Evolutionary conservation across 805 yeast genomes (phyloP).

Genomic region (Candida insectorum): DNA sequence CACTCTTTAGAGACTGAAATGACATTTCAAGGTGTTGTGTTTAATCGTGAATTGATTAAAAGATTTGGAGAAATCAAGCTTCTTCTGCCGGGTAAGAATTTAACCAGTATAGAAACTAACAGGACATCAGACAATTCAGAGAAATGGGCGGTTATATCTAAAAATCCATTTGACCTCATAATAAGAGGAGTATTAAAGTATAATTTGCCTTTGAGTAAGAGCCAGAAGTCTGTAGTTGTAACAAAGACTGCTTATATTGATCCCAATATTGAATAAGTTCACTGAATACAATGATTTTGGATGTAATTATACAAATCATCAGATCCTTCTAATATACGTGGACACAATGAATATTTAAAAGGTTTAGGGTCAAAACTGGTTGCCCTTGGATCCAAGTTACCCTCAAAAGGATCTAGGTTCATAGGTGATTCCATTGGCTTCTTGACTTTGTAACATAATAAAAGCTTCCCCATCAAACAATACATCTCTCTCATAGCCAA

Average conservation of each 20-base stretch:
- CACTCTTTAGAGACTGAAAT: slow-evolving; percentile 67
- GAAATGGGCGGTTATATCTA: slow-evolving; percentile 72
- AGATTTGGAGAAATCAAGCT: slow-evolving; percentile 70
- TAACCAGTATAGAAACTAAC: slow-evolving; percentile 24
- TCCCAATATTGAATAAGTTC: slow-evolving; percentile 30
- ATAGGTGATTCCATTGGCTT: slow-evolving; percentile 35
- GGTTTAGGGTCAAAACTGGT: slow-evolving; percentile 61
- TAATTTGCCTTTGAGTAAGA: slow-evolving; percentile 57
- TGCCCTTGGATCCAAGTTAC: slow-evolving; percentile 52
- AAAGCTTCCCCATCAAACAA: slow-evolving; percentile 48
- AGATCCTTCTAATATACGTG: slow-evolving; percentile 16
- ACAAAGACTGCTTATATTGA: slow-evolving; percentile 57
- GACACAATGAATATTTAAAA: slow-evolving; percentile 26
- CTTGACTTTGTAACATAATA: slow-evolving; percentile 49
- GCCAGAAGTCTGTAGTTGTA: slow-evolving; percentile 56
- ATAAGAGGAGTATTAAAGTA: slow-evolving; percentile 80
- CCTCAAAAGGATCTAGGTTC: slow-evolving; percentile 49
- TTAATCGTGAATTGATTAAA: slow-evolving; percentile 55
- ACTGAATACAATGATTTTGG: too few relatives aligned
- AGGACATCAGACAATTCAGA: slow-evolving; percentile 35
- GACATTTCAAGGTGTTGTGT: slow-evolving; percentile 72
- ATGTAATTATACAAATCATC: slow-evolving; percentile 18
- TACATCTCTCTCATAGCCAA: slow-evolving; percentile 68
- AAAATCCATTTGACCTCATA: slow-evolving; percentile 81
- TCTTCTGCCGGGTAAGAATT: slow-evolving; percentile 61